Base-by-base conservation (phyloP, 305 asterid genomes). In the Fraxinus albicans region DNA sequence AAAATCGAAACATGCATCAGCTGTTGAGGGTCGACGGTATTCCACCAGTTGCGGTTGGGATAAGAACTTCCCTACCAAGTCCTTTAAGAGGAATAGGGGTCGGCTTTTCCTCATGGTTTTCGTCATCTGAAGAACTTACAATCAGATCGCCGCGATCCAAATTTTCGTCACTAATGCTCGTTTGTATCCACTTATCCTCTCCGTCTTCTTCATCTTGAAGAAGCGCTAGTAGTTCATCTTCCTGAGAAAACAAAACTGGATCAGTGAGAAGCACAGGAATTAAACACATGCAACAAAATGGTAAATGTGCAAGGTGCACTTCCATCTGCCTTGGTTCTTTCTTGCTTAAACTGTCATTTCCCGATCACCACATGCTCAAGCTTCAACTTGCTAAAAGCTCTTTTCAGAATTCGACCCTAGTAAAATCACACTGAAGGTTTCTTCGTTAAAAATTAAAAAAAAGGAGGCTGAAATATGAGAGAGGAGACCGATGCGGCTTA, bases 321-420 rank as follows among this genome's bases (percentile, higher is more conserved):
- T 17, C 84, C 85, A 23, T 88, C 90, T 69, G 92, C 78, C 81
- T 93, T 92, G 83, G 90, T 81, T 77, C 92, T 89, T 85, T 96
- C 99, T 89, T 93, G 99, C 85, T 90, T 84, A 81, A 96, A 96
- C 85, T 93, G 97, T 65, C 99, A 98, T 86, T 95, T 96, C 15
- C 97, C 99, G n/a, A 96, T 93, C 77, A 96, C 99, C 79, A 96
- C 97, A 78, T 96, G 99, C 87, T 96, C 99, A 47, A 96, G 98
- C 92, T 89, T 95, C 87, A 96, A 90, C 91, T 96, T 96, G 91
- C 98, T 92, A 80, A 91, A 95, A 74, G 99, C 99, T 85, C 98
- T 87, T 91, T 93, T 96, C 87, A 96, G 91, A 83, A 96, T 95
- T 50, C 97, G 94, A 58, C 97, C 97, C 99, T 96, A 88, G 60